Evolutionary conservation across 768 basidiomycete species (phyloP), one percentile per base, ranked within the genome.

Genomic region (Lactarius tabidus): DNA sequence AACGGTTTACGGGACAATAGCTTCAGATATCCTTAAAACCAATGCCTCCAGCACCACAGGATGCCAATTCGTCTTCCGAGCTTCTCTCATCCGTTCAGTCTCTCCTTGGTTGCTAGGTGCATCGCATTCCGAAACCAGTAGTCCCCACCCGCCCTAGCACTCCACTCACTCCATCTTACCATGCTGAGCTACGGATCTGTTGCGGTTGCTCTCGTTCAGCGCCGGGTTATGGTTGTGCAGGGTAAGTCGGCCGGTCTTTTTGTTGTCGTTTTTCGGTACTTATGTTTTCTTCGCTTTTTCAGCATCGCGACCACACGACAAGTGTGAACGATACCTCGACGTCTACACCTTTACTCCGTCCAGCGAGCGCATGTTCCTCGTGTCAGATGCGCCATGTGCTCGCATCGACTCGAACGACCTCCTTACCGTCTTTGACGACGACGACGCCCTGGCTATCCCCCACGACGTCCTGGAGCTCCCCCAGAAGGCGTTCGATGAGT

Each of bases 181-280:
- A 70, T 70, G 69, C 15, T 70, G 57, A 65, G 61, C 52, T 65
- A 83, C 72, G 85, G 88, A 59, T 80, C 83, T 45, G 76, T 89
- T 64, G 89, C 87, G 59, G 82, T 90, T 63, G 89, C 89, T 26
- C 71, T 89, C 64, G 85, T 90, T 54, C 84, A 85, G 68, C 84
- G 82, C 70, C 83, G 85, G 72, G 84, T 90, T 38, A 83, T 82
- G 79, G 73, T 90, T 66, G 84, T 89, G 29, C 85, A 87, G 84
- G 84, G 89, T 87, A 70, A 63, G 74, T 62, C 31, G n/a, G 48
- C 1, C 53, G 20, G 20, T 38, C n/a, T 26, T 57, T 45, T 48
- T 6, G n/a, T 12, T n/a, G 53, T 41, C 53, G 28, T 35, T 39
- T 52, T 18, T 10, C 28, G 23, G 20, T 60, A 7, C 38, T 53